Conservation (phyloP, 1,139 yeast species). For the Yamadazyma mexicana region DNA sequence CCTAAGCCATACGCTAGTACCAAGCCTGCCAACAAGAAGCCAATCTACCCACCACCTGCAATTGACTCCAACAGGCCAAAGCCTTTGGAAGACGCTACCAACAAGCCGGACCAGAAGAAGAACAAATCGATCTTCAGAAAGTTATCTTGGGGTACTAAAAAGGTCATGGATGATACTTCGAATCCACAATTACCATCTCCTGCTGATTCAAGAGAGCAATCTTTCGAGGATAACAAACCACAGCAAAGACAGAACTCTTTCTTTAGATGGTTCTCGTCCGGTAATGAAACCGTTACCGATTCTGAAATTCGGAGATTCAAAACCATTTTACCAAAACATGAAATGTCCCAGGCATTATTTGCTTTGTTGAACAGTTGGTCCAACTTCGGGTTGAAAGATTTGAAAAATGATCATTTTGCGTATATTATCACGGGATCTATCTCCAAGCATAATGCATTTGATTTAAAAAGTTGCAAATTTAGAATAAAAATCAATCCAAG, state of each 20-base stretch:
- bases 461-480: conserved; percentile 65
- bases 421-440: conserved; percentile 58
- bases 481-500: conserved; percentile 50
- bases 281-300: conserved; percentile 16
- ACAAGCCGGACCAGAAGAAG: conserved; percentile 31
- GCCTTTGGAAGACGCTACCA: conserved; percentile 23
- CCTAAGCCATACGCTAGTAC: conserved; percentile 29
- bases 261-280: conserved; percentile 45
- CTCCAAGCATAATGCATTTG: conserved; percentile 59
- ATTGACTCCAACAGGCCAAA: conserved; percentile 8
- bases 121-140: conserved; percentile 61
- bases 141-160: conserved; percentile 56
- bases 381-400: conserved; percentile 64
- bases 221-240: conserved; percentile 33
- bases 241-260: conserved; percentile 29
- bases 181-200: conserved; percentile 40
- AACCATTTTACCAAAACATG: conserved; percentile 52
- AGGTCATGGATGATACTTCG: conserved; percentile 24
- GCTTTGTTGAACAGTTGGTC: conserved; percentile 69
- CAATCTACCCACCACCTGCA: conserved; percentile 11
- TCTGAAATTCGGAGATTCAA: conserved; percentile 37
- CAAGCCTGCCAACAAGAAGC: conserved; percentile 23
- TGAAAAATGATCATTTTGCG: conserved; percentile 46
- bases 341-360: conserved; percentile 63
- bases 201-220: conserved; percentile 32